Evolutionary conservation across 257 asterid genomes (phyloP).

Genomic region (Primulina tabacum): DNA sequence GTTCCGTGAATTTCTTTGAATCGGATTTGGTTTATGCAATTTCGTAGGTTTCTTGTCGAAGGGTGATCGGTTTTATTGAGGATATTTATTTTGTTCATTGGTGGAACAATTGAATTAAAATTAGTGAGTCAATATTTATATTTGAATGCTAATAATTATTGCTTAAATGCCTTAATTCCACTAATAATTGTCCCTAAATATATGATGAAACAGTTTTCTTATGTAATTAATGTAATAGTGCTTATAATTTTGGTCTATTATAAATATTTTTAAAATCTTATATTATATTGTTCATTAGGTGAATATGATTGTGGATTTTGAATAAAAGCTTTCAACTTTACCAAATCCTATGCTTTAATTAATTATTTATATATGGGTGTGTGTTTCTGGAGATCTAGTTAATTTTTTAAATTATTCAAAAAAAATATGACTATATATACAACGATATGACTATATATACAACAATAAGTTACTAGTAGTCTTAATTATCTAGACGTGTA

Average conservation of each 20-base stretch:
- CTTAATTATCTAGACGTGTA: too few species aligned
- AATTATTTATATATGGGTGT: too few species aligned
- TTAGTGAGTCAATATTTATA: slow-evolving; percentile 19
- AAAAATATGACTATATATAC: too few species aligned
- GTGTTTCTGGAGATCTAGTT: neutral
- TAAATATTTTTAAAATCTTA: neutral
- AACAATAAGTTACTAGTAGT: too few species aligned
- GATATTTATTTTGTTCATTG: slow-evolving; percentile 9
- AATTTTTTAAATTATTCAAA: neutral
- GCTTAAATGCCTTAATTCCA: slow-evolving; percentile 15
- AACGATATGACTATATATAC: too few species aligned
- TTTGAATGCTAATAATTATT: slow-evolving; percentile 21
- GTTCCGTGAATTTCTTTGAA: slow-evolving; percentile 28
- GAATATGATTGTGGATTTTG: neutral
- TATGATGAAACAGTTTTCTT: slow-evolving; percentile 7
- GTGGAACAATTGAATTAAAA: slow-evolving; percentile 10
- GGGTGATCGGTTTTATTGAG: slow-evolving; percentile 17
- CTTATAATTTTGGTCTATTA: neutral
- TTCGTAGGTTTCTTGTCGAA: slow-evolving; percentile 19
- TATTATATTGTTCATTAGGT: neutral
- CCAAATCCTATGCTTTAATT: neutral
- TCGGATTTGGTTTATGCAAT: slow-evolving; percentile 20
- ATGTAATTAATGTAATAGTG: neutral
- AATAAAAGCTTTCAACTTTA: neutral
- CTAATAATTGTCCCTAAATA: neutral